Percentiles rank a stretch among this genome's conserved stretches.
These are phyloP conservation scores for Daedaleopsis nitida DNA, from an alignment of 768 basidiomycete species.

Conservation along the genomic window DNA sequence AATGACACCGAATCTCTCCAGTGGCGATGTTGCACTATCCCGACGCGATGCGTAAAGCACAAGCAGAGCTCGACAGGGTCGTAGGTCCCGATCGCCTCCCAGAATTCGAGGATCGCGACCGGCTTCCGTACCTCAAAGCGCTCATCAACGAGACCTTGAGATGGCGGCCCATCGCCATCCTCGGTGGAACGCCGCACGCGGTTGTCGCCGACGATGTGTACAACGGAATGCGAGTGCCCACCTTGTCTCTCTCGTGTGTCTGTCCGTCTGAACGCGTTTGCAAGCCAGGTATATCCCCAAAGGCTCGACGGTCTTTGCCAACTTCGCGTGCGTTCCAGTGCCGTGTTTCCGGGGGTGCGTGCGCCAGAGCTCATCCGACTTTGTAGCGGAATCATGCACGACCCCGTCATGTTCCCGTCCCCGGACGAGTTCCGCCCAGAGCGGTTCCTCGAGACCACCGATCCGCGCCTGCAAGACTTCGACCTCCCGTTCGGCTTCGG, in stretches of 20 bases:
- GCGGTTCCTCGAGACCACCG: slow-evolving; percentile 23
- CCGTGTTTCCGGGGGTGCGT: too few relatives aligned
- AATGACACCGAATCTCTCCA: slow-evolving; percentile 6
- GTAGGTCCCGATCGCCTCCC: slow-evolving; percentile 30
- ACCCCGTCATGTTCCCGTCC: slow-evolving; percentile 30
- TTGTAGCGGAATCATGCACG: slow-evolving; percentile 32
- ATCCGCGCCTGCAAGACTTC: slow-evolving; percentile 20
- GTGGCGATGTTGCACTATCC: slow-evolving; percentile 31
- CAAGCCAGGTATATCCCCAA: slow-evolving; percentile 33
- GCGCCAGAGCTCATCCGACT: neutral
- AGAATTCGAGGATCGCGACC: slow-evolving; percentile 21
- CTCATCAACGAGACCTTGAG: slow-evolving; percentile 30
- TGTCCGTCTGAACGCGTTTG: neutral
- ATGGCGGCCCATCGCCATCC: slow-evolving; percentile 28
- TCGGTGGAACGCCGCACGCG: slow-evolving; percentile 27
- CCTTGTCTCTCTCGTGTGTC: neutral
- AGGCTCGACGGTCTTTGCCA: slow-evolving; percentile 29
- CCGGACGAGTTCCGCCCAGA: slow-evolving; percentile 25
- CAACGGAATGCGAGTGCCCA: slow-evolving; percentile 26
- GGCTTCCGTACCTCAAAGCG: slow-evolving; percentile 28
- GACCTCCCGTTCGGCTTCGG: slow-evolving; percentile 72
- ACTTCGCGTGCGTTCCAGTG: slow-evolving; percentile 22
- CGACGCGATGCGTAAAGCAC: slow-evolving; percentile 26
- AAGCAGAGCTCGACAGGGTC: slow-evolving; percentile 30
- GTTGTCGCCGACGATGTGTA: slow-evolving; percentile 34